Evolutionary conservation across 345 rosid genomes (phyloP).

Genomic region (Ceriops decandra): DNA sequence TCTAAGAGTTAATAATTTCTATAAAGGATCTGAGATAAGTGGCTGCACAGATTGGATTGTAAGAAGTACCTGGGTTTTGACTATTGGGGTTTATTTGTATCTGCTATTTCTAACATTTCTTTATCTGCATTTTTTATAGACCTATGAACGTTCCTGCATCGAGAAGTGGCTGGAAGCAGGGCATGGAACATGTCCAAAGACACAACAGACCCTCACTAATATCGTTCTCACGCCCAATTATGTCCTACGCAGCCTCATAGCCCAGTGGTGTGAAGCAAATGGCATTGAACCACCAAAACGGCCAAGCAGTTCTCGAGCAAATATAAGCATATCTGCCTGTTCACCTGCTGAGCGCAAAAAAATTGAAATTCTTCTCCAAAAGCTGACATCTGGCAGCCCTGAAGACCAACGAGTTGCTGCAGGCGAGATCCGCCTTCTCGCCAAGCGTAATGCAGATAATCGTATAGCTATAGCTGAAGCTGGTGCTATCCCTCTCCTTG

Average conservation of each 20-base stretch:
- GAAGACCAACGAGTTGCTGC: not conserved
- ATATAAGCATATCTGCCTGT: constrained; percentile 34
- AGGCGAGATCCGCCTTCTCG: constrained; percentile 4
- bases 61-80: not conserved
- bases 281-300: constrained; percentile 88
- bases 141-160: constrained; percentile 87
- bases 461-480: constrained; percentile 1
- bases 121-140: constrained; percentile 42
- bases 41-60: not conserved
- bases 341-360: not conserved
- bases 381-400: not conserved
- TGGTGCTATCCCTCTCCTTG: constrained; percentile 5
- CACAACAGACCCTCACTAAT: constrained; percentile 68
- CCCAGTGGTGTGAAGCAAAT: constrained; percentile 95
- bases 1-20: not conserved
- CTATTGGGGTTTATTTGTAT: constrained; percentile 1
- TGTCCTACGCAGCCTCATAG: constrained; percentile 93
- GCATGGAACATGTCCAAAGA: constrained; percentile 87
- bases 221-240: constrained; percentile 76
- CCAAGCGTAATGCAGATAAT: constrained; percentile 4
- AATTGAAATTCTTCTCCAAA: not conserved
- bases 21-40: not conserved
- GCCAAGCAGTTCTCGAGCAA: constrained; percentile 62
- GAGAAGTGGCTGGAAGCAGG: constrained; percentile 96
- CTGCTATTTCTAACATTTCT: constrained; percentile 13